Base-by-base conservation (phyloP, 1,284 basidiomycete species). In the Malassezia nana region DNA sequence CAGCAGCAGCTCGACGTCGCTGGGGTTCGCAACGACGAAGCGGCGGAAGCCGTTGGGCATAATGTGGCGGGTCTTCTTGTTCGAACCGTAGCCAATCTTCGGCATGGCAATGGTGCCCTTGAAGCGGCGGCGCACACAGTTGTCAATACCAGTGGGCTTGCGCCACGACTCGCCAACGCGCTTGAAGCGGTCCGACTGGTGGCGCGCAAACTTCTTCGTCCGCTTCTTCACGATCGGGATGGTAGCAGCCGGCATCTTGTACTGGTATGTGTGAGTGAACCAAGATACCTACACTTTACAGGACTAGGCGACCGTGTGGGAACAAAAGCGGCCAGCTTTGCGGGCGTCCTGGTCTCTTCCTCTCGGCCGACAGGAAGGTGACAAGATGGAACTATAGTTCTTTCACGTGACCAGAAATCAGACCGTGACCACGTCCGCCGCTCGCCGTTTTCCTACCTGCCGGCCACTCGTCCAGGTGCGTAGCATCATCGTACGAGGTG, bases 31-130 rank as follows among this genome's bases (percentile, higher is more conserved):
- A 49, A 74, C 71, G 30, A 74, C 66, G 22, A 74, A 62, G 45
- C 71, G 71, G 47, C 69, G 66, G 69, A 65, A 72, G 33, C 71
- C 71, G 66, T 67, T 74, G 55, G 71, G 71, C 65, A 74, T 66
- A 20, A 74, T 58, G 63, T 74, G 69, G 33, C 70, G 66, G 42
- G 71, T 74, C 71, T 74, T 74, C 67, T 74, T 74, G 71, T 74
- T 74, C 53, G 66, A 69, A 51, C 71, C 71, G 67, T 69, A 74
- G 52, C 71, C 71, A 47, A 74, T 74, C 64, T 69, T 72, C 62
- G 68, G 68, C 68, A 70, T 70, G 53, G 65, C 57, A 30, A 60
- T 55, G 20, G 55, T 59, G 51, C 70, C 62, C 57, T 62, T 64
- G 71, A 74, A 74, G 52, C 71, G 69, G 50, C 71, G 60, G 35